Conservation (phyloP, 2,329 filamentous ascomycete species). For the Fusarium anguioides region DNA sequence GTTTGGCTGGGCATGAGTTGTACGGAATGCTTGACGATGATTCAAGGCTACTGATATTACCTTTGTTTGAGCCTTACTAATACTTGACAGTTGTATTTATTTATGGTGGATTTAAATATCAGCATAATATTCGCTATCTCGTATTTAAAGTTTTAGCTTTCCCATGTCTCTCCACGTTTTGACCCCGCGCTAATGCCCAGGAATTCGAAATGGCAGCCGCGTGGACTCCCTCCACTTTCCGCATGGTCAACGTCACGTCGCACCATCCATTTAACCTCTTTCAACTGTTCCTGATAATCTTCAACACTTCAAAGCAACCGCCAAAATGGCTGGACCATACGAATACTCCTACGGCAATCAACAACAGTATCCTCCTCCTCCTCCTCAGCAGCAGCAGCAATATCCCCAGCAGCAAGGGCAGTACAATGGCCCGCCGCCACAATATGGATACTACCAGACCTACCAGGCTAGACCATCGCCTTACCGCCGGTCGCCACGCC, state of each 20-base stretch:
- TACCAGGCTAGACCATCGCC: conserved; percentile 8
- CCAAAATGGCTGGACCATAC: conserved; percentile 25
- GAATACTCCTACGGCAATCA: conserved; percentile 18
- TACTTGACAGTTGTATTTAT: too few species aligned
- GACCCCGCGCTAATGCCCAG: neutral
- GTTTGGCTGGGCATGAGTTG: neutral
- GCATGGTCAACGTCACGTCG: neutral
- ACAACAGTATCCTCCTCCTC: neutral
- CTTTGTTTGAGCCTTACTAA: too few species aligned
- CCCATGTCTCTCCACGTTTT: neutral
- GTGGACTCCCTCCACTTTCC: conserved; percentile 4
- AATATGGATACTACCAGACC: conserved; percentile 22
- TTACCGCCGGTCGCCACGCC: conserved; percentile 10
- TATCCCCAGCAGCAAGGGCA: conserved; percentile 4
- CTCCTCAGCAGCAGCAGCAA: conserved; percentile 4
- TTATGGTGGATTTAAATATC: neutral
- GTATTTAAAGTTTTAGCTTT: conserved; percentile 23
- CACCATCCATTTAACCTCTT: neutral
- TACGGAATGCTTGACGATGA: too few species aligned
- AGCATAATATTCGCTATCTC: conserved; percentile 16
- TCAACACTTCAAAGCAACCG: neutral
- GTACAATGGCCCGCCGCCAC: conserved; percentile 9
- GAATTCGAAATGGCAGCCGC: neutral
- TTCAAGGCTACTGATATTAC: neutral
- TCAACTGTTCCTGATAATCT: neutral